A percentile compares a stretch with the other conserved stretches of the same genome.
These are phyloP conservation scores for Mycosphaerella sp. DNA, from an alignment of 2,329 filamentous ascomycete genomes.

Conservation along the genomic window DNA sequence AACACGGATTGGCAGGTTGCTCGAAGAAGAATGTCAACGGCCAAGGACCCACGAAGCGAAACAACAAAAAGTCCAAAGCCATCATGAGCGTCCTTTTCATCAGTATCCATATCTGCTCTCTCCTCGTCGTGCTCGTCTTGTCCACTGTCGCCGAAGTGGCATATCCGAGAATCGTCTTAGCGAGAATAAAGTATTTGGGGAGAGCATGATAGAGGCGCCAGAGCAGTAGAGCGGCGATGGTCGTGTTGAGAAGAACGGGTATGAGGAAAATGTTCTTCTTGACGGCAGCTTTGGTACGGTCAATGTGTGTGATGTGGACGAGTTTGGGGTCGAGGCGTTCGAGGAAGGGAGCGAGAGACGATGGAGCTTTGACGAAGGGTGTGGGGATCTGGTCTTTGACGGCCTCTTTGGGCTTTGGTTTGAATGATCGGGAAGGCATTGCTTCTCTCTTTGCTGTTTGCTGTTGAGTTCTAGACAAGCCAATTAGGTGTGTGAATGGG, in stretches of 20 bases:
- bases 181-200: conserved; percentile 65
- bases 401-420: neutral
- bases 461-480: neutral
- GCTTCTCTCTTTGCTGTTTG: neutral
- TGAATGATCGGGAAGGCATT: conserved; percentile 3
- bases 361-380: conserved; percentile 63
- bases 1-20: conserved; percentile 56
- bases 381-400: conserved; percentile 21
- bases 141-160: conserved; percentile 61
- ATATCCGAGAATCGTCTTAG: conserved; percentile 59
- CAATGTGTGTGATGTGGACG: conserved; percentile 81
- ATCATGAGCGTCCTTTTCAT: conserved; percentile 58
- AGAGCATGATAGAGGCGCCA: conserved; percentile 63
- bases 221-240: conserved; percentile 57
- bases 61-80: conserved; percentile 61
- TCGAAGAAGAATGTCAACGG: conserved; percentile 52
- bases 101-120: conserved; percentile 52
- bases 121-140: conserved; percentile 50
- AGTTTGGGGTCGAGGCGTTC: conserved; percentile 58
- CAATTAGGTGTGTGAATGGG: neutral
- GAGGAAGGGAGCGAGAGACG: conserved; percentile 59
- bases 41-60: conserved; percentile 42
- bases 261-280: conserved; percentile 80
- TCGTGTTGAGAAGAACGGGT: conserved; percentile 67
- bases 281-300: conserved; percentile 60